A percentile compares a stretch with the other conserved stretches of the same genome.
These are phyloP conservation scores for Puya raimondii DNA, from an alignment of 176 grass and related monocot species.

Conservation along the genomic window DNA sequence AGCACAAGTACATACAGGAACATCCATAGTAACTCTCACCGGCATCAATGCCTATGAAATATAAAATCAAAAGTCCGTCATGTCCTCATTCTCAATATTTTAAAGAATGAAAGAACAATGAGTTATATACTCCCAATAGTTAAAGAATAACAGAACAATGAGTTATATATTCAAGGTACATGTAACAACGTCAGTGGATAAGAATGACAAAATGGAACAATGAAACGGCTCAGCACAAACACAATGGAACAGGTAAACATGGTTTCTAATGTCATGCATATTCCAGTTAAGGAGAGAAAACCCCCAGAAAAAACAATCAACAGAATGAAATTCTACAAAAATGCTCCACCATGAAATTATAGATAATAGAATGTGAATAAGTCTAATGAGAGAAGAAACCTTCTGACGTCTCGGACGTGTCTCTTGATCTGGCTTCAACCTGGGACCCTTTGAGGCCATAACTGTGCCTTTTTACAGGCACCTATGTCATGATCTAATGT, in stretches of 20 bases:
- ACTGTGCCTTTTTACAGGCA: slow-evolving; percentile 24
- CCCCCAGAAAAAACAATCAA: too few species aligned
- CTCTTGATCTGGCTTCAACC: slow-evolving; percentile 84
- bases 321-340: too few species aligned
- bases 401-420: slow-evolving; percentile 90
- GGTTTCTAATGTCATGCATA: too few species aligned
- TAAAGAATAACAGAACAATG: not conserved
- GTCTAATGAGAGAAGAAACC: slow-evolving; percentile 29
- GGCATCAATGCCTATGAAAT: too few species aligned
- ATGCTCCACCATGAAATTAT: too few species aligned
- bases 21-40: too few species aligned
- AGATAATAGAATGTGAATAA: not conserved
- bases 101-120: too few species aligned
- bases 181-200: not conserved
- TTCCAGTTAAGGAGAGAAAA: too few species aligned
- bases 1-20: too few species aligned
- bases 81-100: too few species aligned
- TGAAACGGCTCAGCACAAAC: not conserved
- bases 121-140: too few species aligned
- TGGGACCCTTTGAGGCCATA: slow-evolving; percentile 96
- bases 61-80: too few species aligned
- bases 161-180: not conserved
- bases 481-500: slow-evolving; percentile 17
- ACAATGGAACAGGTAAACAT: not conserved
- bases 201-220: not conserved